A percentile compares a stretch with the other conserved stretches of the same genome.
Conservation (phyloP, 305 asterid species). For the Fraxinus dipetala region DNA sequence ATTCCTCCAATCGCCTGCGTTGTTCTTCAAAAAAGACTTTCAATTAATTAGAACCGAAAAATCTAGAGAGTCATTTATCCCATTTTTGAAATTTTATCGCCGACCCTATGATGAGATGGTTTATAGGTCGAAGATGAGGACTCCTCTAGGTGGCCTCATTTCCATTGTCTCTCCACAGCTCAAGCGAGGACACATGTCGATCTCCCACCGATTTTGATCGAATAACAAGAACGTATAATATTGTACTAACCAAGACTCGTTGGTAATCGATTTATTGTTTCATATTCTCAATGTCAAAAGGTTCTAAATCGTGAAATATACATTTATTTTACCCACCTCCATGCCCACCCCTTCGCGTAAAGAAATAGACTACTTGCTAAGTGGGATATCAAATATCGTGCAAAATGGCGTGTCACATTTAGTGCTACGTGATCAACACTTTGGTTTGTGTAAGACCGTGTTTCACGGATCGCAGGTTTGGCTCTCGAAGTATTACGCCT, state of each 20-base stretch:
- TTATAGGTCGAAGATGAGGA: conserved; percentile 48
- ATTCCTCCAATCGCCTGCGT: conserved; percentile 74
- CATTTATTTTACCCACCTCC: conserved; percentile 31
- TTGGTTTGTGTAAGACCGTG: conserved; percentile 43
- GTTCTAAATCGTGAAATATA: conserved; percentile 21
- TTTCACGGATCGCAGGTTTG: too few species aligned
- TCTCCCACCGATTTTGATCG: conserved; percentile 60
- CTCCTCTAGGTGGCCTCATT: conserved; percentile 52
- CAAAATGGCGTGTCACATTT: conserved; percentile 39
- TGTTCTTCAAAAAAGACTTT: conserved; percentile 58
- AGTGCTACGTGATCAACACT: conserved; percentile 42
- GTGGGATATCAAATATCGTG: conserved; percentile 68
- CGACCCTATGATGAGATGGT: conserved; percentile 51
- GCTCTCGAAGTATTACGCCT: too few species aligned
- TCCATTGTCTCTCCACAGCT: conserved; percentile 47
- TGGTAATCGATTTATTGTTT: conserved; percentile 39
- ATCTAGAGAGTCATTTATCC: conserved; percentile 36
- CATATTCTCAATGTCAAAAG: conserved; percentile 21
- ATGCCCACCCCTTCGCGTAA: conserved; percentile 10
- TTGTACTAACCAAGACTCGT: conserved; percentile 21
- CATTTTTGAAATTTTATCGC: conserved; percentile 37
- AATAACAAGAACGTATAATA: conserved; percentile 30
- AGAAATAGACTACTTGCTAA: conserved; percentile 60
- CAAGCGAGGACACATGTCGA: conserved; percentile 42
- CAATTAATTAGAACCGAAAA: conserved; percentile 32